Base-by-base conservation (phyloP, 768 basidiomycete genomes). In the Mycena chlorophos region DNA sequence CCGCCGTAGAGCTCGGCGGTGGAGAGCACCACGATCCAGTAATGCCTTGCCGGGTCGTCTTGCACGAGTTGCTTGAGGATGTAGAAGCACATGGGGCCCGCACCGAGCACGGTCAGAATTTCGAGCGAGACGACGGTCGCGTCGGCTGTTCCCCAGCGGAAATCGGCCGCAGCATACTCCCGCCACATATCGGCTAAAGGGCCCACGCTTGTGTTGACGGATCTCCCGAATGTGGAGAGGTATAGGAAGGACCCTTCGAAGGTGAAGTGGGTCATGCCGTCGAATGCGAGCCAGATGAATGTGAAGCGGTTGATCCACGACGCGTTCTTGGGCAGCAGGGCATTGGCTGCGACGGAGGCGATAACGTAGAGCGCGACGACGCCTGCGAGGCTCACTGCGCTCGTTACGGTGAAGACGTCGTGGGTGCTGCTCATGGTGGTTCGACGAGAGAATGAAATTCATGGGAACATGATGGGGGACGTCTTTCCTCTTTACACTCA, bases 231-330 rank as follows among this genome's bases (percentile, higher is more conserved):
- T 49, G 79, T 78, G 2, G 89, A 91, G 45, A 87, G 75, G 70
- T 84, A 91, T 29, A 93, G 76, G 75, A 89, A 93, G 4, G 89
- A 84, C 8, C 88, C 91, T 66, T 93, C 91, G 54, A 89, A 84
- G 0, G 76, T 75, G 68, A 90, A 88, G 66, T 92, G 91, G 55
- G 89, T 89, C 67, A 89, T 74, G 3, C 83, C 89, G 67, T 92
- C 89, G 62, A 92, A 92, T 20, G 87, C 80, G 63, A 91, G 74
- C 90, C 90, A 91, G 46, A 91, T 81, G 71, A 90, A 92, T 10
- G 87, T 84, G 58, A 61, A 82, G 54, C 74, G 75, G 65, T 91
- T 88, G 60, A 83, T 80, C 78, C 79, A 81, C 23, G 78, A 73
- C 22, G 83, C 83, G 52, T 82, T 79, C 66, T 82, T 84, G 1